Evolutionary conservation across 2,329 filamentous ascomycete genomes (phyloP).

Genomic region (Geosmithia flava): DNA sequence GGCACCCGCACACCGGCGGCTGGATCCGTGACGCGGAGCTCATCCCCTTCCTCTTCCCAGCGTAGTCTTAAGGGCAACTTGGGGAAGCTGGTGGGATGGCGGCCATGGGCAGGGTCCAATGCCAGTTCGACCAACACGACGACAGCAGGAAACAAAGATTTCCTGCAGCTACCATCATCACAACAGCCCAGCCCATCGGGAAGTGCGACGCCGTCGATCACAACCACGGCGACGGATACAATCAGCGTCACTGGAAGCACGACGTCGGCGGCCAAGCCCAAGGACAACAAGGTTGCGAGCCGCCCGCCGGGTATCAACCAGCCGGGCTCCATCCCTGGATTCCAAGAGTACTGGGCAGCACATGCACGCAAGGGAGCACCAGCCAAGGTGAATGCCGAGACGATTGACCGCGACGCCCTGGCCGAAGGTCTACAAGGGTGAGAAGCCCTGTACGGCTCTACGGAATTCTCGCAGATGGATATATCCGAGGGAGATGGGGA

Average conservation of each 20-base stretch:
- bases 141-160: neutral
- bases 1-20: constrained; percentile 17
- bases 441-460: constrained; percentile 1
- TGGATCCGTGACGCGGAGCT: constrained; percentile 12
- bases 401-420: constrained; percentile 47
- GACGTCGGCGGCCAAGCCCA: constrained; percentile 7
- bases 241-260: neutral
- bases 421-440: constrained; percentile 38
- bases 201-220: neutral
- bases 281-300: constrained; percentile 21
- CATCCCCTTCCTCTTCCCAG: constrained; percentile 9
- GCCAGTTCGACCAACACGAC: neutral
- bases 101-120: constrained; percentile 26
- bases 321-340: constrained; percentile 59
- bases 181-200: constrained; percentile 1
- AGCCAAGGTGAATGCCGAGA: constrained; percentile 42
- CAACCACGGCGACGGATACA: constrained; percentile 1
- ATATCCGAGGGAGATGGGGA: neutral
- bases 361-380: constrained; percentile 39
- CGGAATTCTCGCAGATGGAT: neutral
- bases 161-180: constrained; percentile 1
- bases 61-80: constrained; percentile 13
- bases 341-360: constrained; percentile 43
- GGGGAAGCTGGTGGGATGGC: constrained; percentile 35
- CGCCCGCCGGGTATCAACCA: constrained; percentile 69